Percentiles rank a stretch among this genome's conserved stretches.
phyloP scores from a whole-genome alignment of 2,329 filamentous ascomycete species.

The Ceratocystis papillata region DNA sequence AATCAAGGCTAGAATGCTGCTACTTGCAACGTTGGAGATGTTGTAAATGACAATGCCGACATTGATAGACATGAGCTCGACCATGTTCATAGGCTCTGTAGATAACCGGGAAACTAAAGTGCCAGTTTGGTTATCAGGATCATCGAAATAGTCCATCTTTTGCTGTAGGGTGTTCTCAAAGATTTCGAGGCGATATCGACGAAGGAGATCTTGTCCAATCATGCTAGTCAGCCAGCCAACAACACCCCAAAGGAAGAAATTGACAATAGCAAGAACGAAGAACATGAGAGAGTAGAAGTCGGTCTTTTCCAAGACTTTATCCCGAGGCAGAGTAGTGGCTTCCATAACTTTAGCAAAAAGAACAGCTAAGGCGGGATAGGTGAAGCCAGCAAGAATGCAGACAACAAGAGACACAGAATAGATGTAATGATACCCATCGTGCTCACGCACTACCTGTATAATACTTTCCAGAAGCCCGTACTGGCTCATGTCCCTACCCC shows the following conservation, averaged over 20 bases:
- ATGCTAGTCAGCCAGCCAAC: conserved; percentile 33
- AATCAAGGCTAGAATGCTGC: conserved; percentile 37
- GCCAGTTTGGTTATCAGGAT: conserved; percentile 33
- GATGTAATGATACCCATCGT: background rate
- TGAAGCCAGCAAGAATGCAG: conserved; percentile 29
- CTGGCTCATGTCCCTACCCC: background rate
- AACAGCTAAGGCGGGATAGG: conserved; percentile 37
- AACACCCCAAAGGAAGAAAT: conserved; percentile 36
- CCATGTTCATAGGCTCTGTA: conserved; percentile 37
- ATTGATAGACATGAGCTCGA: conserved; percentile 43
- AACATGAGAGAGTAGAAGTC: conserved; percentile 50
- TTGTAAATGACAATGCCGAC: conserved; percentile 39
- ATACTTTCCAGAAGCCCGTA: conserved; percentile 12
- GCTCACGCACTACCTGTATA: conserved; percentile 16
- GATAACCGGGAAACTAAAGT: conserved; percentile 34
- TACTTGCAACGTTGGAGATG: conserved; percentile 37
- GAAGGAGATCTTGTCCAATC: conserved; percentile 33
- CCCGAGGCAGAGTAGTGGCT: conserved; percentile 30
- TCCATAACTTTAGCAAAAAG: conserved; percentile 35
- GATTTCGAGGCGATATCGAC: conserved; percentile 33
- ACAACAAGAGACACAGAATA: background rate
- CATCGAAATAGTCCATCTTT: conserved; percentile 41
- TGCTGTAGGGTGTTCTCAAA: conserved; percentile 45
- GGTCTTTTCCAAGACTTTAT: conserved; percentile 30
- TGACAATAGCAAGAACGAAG: conserved; percentile 41